Evolutionary conservation across 305 asterid genomes (phyloP), one percentile per base, ranked within the genome.

Genomic region (Ajuga reptans): DNA sequence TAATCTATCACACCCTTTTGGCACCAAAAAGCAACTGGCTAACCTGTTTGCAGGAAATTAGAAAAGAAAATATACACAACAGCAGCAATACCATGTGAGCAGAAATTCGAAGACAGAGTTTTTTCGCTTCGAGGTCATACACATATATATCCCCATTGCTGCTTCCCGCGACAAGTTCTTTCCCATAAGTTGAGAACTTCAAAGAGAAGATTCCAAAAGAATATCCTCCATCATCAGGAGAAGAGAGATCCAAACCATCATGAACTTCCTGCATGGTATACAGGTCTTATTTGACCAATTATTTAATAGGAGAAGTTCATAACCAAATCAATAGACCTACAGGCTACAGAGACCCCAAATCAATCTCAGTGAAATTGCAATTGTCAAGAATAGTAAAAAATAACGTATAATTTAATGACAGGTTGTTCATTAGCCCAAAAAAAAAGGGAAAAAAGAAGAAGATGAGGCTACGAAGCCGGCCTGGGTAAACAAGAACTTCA

Each of bases 131-230:
- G 29, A 91, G 88, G 82, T 91, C 97, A 56, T 86, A 89, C 24
- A 91, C 95, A 78, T 86, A 89, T 61, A 91, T 86, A 33, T 89
- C 82, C 11, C 78, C 89, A 71, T 87, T 84, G 69, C 88, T 86
- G 79, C 91, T 85, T 65, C 96, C 97, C 72, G 96, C 96, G 1
- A 91, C 93, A 68, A 91, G 9, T 84, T 89, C 97, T 64, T 82
- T 87, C 33, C 97, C 96, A 59, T 91, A 95, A 7, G 79, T 84
- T 41, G 97, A 91, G 65, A 87, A 84, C 72, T 89, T 91, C 49
- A 91, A 77, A 39, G 97, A 89, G 84, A 91, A 91, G 36, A 91
- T 87, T 50, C 90, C 95, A 75, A 89, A 91, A 50, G 91, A 76
- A 66, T 84, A 77, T 31, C 81, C 86, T 24, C 81, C 78, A 33